Evolutionary conservation across 73 alveolate genomes (phyloP).

Genomic region (Chromera velia): DNA sequence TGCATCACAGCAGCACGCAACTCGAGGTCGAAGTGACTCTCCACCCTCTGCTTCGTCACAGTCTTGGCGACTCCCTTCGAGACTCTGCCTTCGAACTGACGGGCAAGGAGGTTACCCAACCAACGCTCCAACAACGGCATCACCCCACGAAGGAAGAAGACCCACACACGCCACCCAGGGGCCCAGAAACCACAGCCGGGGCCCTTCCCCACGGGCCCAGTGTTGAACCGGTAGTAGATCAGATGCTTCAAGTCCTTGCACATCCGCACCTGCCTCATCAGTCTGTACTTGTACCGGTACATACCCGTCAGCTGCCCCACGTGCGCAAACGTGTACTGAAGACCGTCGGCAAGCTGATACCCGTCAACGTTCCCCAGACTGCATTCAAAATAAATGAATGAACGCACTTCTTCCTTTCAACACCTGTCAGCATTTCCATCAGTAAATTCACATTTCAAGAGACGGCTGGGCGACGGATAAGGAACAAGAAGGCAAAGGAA

Average conservation of each 20-base stretch:
- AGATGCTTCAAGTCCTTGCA: slow-evolving; percentile 98
- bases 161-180: slow-evolving; percentile 99
- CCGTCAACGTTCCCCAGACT: slow-evolving; percentile 98
- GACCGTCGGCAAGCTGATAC: slow-evolving; percentile 98
- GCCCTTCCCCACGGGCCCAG: slow-evolving; percentile 99
- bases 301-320: slow-evolving; percentile 98
- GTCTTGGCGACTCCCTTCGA: slow-evolving; percentile 95
- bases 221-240: slow-evolving; percentile 96
- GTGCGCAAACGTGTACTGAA: slow-evolving; percentile 95
- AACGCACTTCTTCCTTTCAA: too few relatives aligned
- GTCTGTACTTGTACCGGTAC: slow-evolving; percentile 98
- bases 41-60: slow-evolving; percentile 98
- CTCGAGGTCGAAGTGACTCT: slow-evolving; percentile 97
- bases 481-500: too few relatives aligned
- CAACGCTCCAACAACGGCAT: slow-evolving; percentile 98
- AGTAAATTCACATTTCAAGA: too few relatives aligned
- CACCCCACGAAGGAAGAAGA: slow-evolving; percentile 98
- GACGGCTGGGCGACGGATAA: too few relatives aligned
- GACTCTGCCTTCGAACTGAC: slow-evolving; percentile 99
- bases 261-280: slow-evolving; percentile 97
- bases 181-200: slow-evolving; percentile 99
- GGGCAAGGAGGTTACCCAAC: slow-evolving; percentile 97
- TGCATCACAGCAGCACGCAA: slow-evolving; percentile 98
- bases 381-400: too few relatives aligned
- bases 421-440: too few relatives aligned